These are phyloP conservation scores for Phytophthora megakarya DNA, from an alignment of 352 stramenopile genomes.

Conservation along the genomic window DNA sequence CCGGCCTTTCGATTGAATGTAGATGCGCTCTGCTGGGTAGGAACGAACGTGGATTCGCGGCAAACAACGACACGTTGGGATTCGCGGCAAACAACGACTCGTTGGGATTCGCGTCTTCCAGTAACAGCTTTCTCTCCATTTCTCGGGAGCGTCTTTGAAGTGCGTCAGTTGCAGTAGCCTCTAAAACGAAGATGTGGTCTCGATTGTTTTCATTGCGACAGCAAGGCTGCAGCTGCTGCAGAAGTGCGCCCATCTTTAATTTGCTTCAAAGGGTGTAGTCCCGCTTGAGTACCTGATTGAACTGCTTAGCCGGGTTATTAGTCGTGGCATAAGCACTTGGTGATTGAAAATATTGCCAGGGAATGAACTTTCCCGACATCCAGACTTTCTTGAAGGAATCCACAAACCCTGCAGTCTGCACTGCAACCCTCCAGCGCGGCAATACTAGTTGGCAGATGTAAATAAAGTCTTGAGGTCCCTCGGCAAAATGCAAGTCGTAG, in stretches of 20 bases:
- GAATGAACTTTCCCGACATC: background rate
- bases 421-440: background rate
- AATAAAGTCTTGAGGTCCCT: background rate
- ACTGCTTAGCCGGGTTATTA: background rate
- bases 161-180: background rate
- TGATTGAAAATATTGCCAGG: background rate
- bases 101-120: background rate
- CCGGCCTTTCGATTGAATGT: background rate
- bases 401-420: background rate
- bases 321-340: background rate
- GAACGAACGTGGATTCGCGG: background rate
- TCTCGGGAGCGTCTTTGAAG: background rate
- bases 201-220: background rate
- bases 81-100: background rate
- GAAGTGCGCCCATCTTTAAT: background rate
- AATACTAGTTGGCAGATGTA: background rate
- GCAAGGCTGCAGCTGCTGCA: background rate
- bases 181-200: background rate
- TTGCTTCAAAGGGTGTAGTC: background rate
- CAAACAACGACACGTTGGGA: background rate
- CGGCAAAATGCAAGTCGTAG: background rate
- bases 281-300: background rate
- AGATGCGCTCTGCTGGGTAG: background rate
- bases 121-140: background rate
- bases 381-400: background rate